Base-by-base conservation (phyloP, 1,284 basidiomycete genomes). In the Ganoderma resinaceum region DNA sequence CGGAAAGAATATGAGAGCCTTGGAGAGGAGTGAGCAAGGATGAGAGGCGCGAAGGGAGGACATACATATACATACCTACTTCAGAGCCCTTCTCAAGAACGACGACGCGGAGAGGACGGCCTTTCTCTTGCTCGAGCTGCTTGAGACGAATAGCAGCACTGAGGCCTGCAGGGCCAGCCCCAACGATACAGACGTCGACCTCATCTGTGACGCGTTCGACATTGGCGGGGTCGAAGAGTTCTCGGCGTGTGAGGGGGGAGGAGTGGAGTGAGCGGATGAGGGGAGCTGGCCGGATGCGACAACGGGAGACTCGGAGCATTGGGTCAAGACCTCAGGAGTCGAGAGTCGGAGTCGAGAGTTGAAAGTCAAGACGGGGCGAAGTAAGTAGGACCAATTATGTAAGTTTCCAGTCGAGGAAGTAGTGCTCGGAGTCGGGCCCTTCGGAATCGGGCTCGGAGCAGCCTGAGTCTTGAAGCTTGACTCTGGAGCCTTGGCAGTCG, bases 161-260 rank as follows among this genome's bases (percentile, higher is more conserved):
- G 68, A 99, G 87, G 40, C 98, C 97, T 0, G 97, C 96, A 2
- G 97, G 97, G 0, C 97, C 98, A 18, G 89, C 97, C 31, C 97
- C 97, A 71, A 99, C 96, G 76, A 99, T 98, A 80, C 96, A 96
- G 42, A 99, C 96, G 76, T 99, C 97, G 61, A 96, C 96, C 72
- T 97, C 91, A 76, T 97, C 96, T 66, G 91, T 87, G 31, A 89
- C 89, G 14, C 96, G 88, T 73, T 97, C 93, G 35, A 95, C 85
- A 57, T 76, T 78, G 38, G 74, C 75, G 5, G 85, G 83, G 71
- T 88, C 83, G 76, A 88, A 87, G 9, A 73, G 74, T 52, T 84
- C 83, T 63, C 85, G 75, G 42, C 73, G 70, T 18, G 76, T 72
- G 26, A 65, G 52, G 0, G 77, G 26, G 3, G 82, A 81, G 18